Percentiles rank a stretch among this genome's conserved stretches.
Evolutionary conservation across 768 basidiomycete genomes (phyloP).

Genomic region (Mycena capillaripes): DNA sequence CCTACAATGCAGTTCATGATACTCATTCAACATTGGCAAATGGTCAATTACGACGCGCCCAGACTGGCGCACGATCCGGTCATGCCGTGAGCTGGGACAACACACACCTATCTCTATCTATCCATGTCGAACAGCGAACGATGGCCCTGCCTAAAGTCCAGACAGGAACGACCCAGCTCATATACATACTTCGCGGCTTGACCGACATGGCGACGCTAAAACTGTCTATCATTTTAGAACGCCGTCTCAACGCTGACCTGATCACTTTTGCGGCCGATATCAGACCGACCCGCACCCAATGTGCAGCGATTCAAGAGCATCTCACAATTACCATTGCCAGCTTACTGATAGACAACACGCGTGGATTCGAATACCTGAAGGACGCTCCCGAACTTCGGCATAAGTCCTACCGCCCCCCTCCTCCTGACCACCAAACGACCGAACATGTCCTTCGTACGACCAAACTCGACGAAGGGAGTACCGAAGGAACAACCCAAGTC

Average conservation of each 20-base stretch:
- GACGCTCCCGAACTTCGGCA: background rate
- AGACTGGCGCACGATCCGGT: background rate
- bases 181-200: slow-evolving; percentile 1
- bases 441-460: slow-evolving; percentile 25
- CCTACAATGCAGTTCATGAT: background rate
- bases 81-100: slow-evolving; percentile 22
- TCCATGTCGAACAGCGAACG: slow-evolving; percentile 12
- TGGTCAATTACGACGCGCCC: slow-evolving; percentile 10
- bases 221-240: background rate
- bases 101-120: background rate
- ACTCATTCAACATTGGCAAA: background rate
- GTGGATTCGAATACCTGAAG: background rate
- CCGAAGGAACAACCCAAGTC: slow-evolving; percentile 26
- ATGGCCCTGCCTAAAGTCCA: slow-evolving; percentile 4
- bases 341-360: background rate
- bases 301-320: background rate
- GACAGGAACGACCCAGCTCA: background rate
- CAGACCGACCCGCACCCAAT: background rate
- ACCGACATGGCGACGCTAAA: background rate
- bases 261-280: slow-evolving; percentile 10
- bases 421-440: slow-evolving; percentile 1
- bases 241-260: background rate
- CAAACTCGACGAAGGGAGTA: slow-evolving; percentile 23
- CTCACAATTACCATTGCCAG: background rate
- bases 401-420: slow-evolving; percentile 11